A percentile compares a stretch with the other conserved stretches of the same genome.
Evolutionary conservation across 2,329 filamentous ascomycete genomes (phyloP).

Genomic region (Ilyonectria robusta): DNA sequence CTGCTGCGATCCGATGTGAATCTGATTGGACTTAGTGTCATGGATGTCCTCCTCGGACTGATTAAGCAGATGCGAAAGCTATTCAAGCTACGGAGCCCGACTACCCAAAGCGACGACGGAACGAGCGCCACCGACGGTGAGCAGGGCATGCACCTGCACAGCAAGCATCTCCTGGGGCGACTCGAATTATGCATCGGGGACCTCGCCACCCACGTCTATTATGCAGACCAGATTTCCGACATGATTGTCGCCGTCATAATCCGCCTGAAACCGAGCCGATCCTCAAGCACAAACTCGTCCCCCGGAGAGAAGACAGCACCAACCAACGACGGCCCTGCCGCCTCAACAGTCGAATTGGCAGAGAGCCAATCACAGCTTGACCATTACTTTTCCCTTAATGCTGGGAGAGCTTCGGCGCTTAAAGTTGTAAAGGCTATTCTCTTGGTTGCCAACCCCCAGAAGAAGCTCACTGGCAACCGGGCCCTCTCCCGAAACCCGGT

Average conservation of each 20-base stretch:
- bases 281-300: constrained; percentile 60
- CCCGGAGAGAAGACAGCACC: constrained; percentile 63
- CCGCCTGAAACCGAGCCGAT: constrained; percentile 78
- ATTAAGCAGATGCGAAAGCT: constrained; percentile 86
- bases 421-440: constrained; percentile 87
- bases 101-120: constrained; percentile 52
- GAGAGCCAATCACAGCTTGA: constrained; percentile 64
- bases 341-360: constrained; percentile 56
- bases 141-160: constrained; percentile 58
- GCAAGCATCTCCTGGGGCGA: constrained; percentile 76
- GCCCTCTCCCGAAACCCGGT: constrained; percentile 81
- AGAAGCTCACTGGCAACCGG: constrained; percentile 69
- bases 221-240: constrained; percentile 94
- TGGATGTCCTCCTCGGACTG: constrained; percentile 91
- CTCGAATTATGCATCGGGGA: constrained; percentile 90
- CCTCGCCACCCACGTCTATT: constrained; percentile 95
- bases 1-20: constrained; percentile 91
- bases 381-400: constrained; percentile 66
- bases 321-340: constrained; percentile 51
- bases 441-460: constrained; percentile 81
- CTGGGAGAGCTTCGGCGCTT: constrained; percentile 76
- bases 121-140: constrained; percentile 52
- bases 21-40: constrained; percentile 94
- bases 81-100: constrained; percentile 72
- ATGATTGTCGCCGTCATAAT: constrained; percentile 88